These are phyloP conservation scores for Nelumbo lutea DNA, from an alignment of 164 flowering plant genomes.

Conservation along the genomic window DNA sequence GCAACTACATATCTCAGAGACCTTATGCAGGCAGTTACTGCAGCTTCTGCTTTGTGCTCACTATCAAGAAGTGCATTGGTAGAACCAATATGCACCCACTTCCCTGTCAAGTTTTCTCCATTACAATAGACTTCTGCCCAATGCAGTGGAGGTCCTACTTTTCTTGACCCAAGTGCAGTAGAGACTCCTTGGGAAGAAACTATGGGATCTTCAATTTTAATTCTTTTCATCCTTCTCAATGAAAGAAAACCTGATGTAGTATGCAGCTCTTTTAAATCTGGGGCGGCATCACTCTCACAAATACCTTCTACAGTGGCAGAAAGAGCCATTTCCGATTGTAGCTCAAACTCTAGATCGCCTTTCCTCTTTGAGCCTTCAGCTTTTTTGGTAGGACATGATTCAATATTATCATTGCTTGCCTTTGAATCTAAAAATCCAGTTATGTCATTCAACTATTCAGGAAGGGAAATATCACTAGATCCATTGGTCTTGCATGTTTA, in stretches of 20 bases:
- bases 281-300: constrained; percentile 8
- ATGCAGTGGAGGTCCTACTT: constrained; percentile 72
- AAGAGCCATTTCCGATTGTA: constrained; percentile 88
- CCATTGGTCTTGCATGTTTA: too few relatives aligned
- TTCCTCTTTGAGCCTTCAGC: constrained; percentile 51
- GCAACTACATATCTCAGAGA: constrained; percentile 91
- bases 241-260: neutral
- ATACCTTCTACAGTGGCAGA: constrained; percentile 55
- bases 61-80: constrained; percentile 75
- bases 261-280: constrained; percentile 18
- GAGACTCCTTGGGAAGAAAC: constrained; percentile 45
- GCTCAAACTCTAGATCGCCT: constrained; percentile 86
- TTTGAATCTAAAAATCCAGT: too few relatives aligned
- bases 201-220: constrained; percentile 34
- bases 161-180: constrained; percentile 73
- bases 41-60: constrained; percentile 76
- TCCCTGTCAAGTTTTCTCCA: constrained; percentile 83
- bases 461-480: constrained; percentile 10
- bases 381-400: constrained; percentile 14
- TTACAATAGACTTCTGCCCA: constrained; percentile 94
- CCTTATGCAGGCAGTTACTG: constrained; percentile 75
- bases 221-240: constrained; percentile 37
- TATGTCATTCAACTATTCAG: constrained; percentile 10
- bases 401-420: constrained; percentile 19
- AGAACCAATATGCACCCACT: constrained; percentile 95